A percentile compares a stretch with the other conserved stretches of the same genome.
phyloP scores from a whole-genome alignment of 2,329 filamentous ascomycete species.

The Tympanopsis confertula region DNA sequence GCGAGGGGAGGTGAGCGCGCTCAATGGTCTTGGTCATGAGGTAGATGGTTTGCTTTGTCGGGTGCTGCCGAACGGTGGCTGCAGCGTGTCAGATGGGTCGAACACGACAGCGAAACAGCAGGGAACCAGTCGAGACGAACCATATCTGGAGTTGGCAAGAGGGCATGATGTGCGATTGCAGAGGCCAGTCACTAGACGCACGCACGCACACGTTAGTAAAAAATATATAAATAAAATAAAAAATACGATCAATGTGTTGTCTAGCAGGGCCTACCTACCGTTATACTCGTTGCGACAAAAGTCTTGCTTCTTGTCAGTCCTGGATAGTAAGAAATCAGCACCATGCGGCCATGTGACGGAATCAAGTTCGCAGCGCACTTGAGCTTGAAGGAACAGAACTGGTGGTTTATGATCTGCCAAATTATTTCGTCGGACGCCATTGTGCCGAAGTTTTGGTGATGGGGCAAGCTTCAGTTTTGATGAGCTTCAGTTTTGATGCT shows the following conservation, averaged over 20 bases:
- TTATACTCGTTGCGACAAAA: constrained; percentile 96
- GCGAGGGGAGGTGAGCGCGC: constrained; percentile 74
- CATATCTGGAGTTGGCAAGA: constrained; percentile 78
- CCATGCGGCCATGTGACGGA: constrained; percentile 2
- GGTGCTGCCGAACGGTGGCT: constrained; percentile 76
- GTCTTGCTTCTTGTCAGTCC: constrained; percentile 73
- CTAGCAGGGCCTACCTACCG: constrained; percentile 27
- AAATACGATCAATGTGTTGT: no score
- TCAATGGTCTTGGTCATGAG: constrained; percentile 95
- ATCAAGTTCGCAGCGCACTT: constrained; percentile 53
- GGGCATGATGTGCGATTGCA: constrained; percentile 84
- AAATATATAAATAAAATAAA: no score
- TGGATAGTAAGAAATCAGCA: constrained; percentile 16
- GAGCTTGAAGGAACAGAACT: constrained; percentile 89
- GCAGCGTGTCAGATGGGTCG: background rate
- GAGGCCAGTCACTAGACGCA: constrained; percentile 50
- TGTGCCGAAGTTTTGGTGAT: constrained; percentile 8
- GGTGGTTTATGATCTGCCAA: constrained; percentile 82
- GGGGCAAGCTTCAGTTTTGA: no score
- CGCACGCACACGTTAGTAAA: no score
- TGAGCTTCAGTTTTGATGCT: no score
- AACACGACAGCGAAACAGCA: no score
- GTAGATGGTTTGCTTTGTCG: constrained; percentile 71
- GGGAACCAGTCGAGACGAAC: no score
- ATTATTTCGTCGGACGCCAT: constrained; percentile 95